These are phyloP conservation scores for Elongisporangium anandrum DNA, from an alignment of 352 stramenopile genomes.

Conservation along the genomic window DNA sequence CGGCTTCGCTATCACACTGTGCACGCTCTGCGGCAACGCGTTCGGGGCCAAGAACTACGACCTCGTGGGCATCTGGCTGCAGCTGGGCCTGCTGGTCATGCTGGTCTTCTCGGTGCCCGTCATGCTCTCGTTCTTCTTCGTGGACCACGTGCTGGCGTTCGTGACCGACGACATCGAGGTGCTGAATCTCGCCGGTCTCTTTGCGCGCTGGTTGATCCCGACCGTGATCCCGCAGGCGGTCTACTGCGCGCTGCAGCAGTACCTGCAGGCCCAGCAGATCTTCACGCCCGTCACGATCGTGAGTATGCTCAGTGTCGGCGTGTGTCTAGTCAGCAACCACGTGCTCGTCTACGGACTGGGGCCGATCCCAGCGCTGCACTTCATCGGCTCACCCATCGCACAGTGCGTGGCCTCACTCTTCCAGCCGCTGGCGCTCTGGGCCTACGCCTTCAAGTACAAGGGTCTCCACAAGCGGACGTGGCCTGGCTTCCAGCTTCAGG, in stretches of 20 bases:
- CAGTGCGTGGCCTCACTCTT: conserved; percentile 67
- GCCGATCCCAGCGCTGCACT: conserved; percentile 49
- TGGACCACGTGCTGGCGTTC: conserved; percentile 13
- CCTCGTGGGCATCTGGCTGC: conserved; percentile 32
- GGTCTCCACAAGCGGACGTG: conserved; percentile 78
- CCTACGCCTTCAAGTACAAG: conserved; percentile 80
- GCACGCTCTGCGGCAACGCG: conserved; percentile 32
- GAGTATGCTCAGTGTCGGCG: conserved; percentile 37
- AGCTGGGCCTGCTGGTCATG: conserved; percentile 29
- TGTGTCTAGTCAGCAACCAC: conserved; percentile 73
- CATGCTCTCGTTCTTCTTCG: conserved; percentile 30
- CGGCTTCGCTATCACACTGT: conserved; percentile 10
- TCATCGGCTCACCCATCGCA: conserved; percentile 72
- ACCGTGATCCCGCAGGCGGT: conserved; percentile 17
- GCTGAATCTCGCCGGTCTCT: conserved; percentile 12
- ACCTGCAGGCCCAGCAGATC: conserved; percentile 21
- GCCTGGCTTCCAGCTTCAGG: conserved; percentile 48
- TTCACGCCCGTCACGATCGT: conserved; percentile 18
- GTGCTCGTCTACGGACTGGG: conserved; percentile 76
- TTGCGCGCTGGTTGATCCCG: conserved; percentile 8
- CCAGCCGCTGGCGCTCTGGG: conserved; percentile 57
- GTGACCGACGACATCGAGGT: conserved; percentile 14
- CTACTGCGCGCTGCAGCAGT: conserved; percentile 18
- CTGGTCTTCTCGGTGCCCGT: conserved; percentile 26
- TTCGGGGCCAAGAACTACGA: conserved; percentile 31